Conservation (phyloP, 805 yeast genomes). For the Ogataea trehaloabstinens region DNA sequence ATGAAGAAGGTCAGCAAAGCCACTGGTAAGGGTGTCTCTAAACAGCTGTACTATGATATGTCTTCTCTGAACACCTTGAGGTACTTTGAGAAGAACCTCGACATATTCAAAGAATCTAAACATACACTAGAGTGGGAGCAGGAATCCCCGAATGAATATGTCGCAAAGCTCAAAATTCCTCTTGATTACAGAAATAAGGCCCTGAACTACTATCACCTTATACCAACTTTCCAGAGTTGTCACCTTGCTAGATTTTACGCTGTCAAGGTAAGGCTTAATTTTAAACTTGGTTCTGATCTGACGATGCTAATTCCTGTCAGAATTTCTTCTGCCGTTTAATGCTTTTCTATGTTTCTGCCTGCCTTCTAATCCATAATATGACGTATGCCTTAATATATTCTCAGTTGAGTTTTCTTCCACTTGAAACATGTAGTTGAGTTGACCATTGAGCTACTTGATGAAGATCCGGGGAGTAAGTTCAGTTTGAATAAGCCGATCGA, state of each 20-base stretch:
- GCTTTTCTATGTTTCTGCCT: no score
- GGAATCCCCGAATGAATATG: constrained; percentile 1
- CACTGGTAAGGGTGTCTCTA: constrained; percentile 7
- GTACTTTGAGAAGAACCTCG: constrained; percentile 6
- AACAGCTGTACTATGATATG: constrained; percentile 24
- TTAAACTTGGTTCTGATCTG: neutral
- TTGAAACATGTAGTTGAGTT: no score
- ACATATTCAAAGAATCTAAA: constrained; percentile 9
- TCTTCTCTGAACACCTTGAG: constrained; percentile 24
- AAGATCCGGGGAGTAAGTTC: no score
- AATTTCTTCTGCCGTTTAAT: no score
- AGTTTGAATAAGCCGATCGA: no score
- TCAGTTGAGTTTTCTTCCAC: no score
- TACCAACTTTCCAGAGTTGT: constrained; percentile 66
- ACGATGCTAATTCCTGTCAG: neutral
- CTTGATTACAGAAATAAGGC: constrained; percentile 3
- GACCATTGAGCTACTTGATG: no score
- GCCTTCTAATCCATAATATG: no score
- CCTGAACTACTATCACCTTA: constrained; percentile 45
- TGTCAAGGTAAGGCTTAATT: constrained; percentile 10
- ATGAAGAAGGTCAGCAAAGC: constrained; percentile 3
- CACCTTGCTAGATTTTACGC: constrained; percentile 57
- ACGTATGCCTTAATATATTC: no score
- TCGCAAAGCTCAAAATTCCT: constrained; percentile 9
- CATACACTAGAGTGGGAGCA: constrained; percentile 8